phyloP scores from a whole-genome alignment of 129 eudicot genomes.

The Ambrosia trifida region DNA sequence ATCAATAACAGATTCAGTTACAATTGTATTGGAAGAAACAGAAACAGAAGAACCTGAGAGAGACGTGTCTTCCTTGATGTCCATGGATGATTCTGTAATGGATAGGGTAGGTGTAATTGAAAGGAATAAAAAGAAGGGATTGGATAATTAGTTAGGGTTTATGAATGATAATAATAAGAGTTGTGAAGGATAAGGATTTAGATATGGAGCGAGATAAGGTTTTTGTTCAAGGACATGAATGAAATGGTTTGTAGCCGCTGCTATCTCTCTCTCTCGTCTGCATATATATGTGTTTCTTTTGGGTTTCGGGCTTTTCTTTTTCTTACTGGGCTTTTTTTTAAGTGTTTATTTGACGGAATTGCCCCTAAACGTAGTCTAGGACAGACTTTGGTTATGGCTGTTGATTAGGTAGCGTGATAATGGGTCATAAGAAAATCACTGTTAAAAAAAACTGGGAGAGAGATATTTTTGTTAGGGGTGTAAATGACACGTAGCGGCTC shows the following conservation, averaged over 20 bases:
- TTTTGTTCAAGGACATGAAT: slow-evolving; percentile 18
- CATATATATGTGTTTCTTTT: not conserved
- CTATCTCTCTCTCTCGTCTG: no score
- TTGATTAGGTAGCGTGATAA: no score
- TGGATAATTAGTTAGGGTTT: slow-evolving; percentile 46
- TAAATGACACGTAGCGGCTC: no score
- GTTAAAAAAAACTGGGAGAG: no score
- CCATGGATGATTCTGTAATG: slow-evolving; percentile 31
- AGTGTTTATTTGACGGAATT: not conserved
- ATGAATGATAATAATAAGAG: slow-evolving; percentile 4
- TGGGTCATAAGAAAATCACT: no score
- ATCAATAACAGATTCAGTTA: slow-evolving; percentile 16
- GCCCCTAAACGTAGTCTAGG: no score
- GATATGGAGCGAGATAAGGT: slow-evolving; percentile 34
- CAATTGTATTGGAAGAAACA: slow-evolving; percentile 30
- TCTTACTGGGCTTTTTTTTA: slow-evolving; percentile 9
- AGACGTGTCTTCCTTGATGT: slow-evolving; percentile 43
- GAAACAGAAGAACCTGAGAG: slow-evolving; percentile 46
- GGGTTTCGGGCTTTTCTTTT: slow-evolving; percentile 26
- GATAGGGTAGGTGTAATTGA: not conserved
- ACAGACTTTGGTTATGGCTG: no score
- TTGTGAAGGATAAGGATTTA: slow-evolving; percentile 20
- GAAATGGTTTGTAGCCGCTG: slow-evolving; percentile 21
- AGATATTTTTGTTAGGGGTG: not conserved
- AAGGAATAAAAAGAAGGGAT: not conserved